Evolutionary conservation across 108 stramenopile genomes (phyloP).

Genomic region (Nannochloropsis oceanica): DNA sequence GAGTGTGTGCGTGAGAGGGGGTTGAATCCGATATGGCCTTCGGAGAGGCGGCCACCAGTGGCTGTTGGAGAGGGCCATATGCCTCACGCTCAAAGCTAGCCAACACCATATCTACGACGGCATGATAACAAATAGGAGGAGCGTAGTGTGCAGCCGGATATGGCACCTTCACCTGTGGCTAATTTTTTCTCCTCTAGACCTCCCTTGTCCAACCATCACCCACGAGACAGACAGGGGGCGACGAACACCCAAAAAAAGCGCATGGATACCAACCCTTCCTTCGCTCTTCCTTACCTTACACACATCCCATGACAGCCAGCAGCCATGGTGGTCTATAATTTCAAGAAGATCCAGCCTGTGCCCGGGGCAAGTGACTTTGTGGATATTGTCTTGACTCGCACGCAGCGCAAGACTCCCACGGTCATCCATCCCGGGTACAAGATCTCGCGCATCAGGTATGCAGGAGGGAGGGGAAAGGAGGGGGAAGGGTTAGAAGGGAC

Average conservation of each 20-base stretch:
- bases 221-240: neutral
- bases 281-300: neutral
- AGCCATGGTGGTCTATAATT: constrained; percentile 91
- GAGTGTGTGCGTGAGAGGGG: neutral
- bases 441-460: constrained; percentile 36
- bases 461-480: neutral
- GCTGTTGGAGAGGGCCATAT: neutral
- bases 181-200: no score
- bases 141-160: neutral
- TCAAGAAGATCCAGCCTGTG: constrained; percentile 92
- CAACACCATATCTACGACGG: neutral
- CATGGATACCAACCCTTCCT: neutral
- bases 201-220: neutral
- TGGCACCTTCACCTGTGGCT: neutral
- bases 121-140: neutral
- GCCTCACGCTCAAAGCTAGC: neutral
- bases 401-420: constrained; percentile 90
- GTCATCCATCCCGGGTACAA: constrained; percentile 98
- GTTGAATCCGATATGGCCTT: neutral
- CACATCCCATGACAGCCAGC: neutral
- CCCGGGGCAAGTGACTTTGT: constrained; percentile 81
- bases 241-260: neutral
- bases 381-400: constrained; percentile 91
- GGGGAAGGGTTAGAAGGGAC: neutral
- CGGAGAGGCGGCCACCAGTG: neutral